Conservation (phyloP, 2,329 filamentous ascomycete genomes). For the Penicillium paneum region DNA sequence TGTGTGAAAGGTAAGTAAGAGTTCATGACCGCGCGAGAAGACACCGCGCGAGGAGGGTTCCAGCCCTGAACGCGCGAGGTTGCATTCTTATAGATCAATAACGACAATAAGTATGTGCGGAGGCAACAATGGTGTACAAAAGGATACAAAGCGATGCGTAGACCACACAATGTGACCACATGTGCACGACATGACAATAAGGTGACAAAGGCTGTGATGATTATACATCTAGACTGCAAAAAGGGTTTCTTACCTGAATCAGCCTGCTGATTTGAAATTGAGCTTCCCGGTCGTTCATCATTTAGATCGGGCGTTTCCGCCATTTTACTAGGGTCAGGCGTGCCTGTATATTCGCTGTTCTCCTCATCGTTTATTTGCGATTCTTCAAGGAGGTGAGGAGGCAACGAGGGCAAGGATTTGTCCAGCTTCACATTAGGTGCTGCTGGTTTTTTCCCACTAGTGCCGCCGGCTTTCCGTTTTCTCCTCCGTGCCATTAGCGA, state of each 20-base stretch:
- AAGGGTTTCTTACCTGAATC: slow-evolving; percentile 31
- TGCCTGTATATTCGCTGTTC: slow-evolving; percentile 62
- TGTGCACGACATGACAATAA: not conserved
- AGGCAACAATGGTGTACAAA: not conserved
- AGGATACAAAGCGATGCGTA: not conserved
- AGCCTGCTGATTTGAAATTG: slow-evolving; percentile 25
- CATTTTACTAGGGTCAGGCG: slow-evolving; percentile 27
- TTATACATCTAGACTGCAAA: not conserved
- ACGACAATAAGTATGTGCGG: not conserved
- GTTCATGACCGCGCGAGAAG: not conserved
- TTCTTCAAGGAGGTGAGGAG: slow-evolving; percentile 64
- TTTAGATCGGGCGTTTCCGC: slow-evolving; percentile 18
- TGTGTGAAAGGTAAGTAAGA: slow-evolving; percentile 17
- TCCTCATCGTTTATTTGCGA: slow-evolving; percentile 59
- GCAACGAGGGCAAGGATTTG: slow-evolving; percentile 88
- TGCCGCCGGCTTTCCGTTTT: slow-evolving; percentile 72
- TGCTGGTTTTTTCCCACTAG: slow-evolving; percentile 29
- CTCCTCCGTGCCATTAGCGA: slow-evolving; percentile 88
- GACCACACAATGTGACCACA: not conserved
- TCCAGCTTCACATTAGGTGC: slow-evolving; percentile 66
- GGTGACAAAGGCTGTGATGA: not conserved
- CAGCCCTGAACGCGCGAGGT: not conserved
- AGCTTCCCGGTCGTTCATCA: slow-evolving; percentile 22
- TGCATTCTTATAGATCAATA: not conserved
- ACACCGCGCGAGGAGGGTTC: no score